Evolutionary conservation across 306 rosid species (phyloP), one percentile per base, ranked within the genome.

Genomic region (Medicago ruthenica): DNA sequence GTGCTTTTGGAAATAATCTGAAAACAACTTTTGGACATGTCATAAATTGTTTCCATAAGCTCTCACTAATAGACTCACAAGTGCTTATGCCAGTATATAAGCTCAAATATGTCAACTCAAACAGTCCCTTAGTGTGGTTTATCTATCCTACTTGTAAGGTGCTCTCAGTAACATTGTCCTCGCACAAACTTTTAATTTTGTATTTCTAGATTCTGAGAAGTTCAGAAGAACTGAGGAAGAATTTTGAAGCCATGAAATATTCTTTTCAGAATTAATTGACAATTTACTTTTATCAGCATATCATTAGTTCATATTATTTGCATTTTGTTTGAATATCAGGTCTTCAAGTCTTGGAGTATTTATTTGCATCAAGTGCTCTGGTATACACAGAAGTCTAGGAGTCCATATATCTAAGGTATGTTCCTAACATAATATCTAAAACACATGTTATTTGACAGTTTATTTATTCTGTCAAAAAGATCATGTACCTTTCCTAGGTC

Each of bases 321-420:
- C 13, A 12, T 74, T 47, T 47, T n/a, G 73, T 70, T 70, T 85
- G 66, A 50, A 66, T 67, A 21, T 61, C 88, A 95, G 99, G 83
- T 92, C 97, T 80, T 69, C 89, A 72, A 95, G 34, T 73, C 63
- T 89, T 42, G 99, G 99, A 63, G 92, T 83, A 59, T 87, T 90
- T 74, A 92, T 95, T 64, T 95, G 99, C 80, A 95, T 95, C 82
- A 90, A 92, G 84, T 95, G 99, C 69, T 95, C 97, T 40, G 99
- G 97, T 57, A 84, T 95, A 82, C 99, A 95, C 67, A 83, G 99
- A 84, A 92, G 96, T 83, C 85, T 95, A 24, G 99, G 99, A 65
- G 97, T 95, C 45, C 99, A 95, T 76, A 84, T 95, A 80, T 89
- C 99, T 11, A 92, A 95, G 97, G 98, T 91, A 77, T 58, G 82